These are phyloP conservation scores for Globisporangium nagaii DNA, from an alignment of 352 stramenopile genomes.

Conservation along the genomic window DNA sequence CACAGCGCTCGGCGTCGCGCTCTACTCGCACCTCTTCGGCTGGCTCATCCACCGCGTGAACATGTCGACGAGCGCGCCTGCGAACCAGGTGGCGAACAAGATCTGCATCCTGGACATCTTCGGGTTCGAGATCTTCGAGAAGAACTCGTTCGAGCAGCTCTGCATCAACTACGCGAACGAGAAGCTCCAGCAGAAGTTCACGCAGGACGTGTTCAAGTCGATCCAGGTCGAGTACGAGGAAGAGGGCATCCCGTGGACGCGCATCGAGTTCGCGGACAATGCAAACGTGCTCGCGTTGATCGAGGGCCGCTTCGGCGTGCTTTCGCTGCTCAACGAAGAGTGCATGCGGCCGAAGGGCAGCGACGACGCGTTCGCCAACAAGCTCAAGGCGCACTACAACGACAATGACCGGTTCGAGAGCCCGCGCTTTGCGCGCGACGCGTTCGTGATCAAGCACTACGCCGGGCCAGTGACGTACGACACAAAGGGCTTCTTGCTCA, in stretches of 20 bases:
- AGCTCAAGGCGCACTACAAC: conserved; percentile 84
- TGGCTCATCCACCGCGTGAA: conserved; percentile 93
- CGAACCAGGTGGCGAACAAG: conserved; percentile 54
- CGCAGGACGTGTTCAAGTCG: conserved; percentile 87
- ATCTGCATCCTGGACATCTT: conserved; percentile 97
- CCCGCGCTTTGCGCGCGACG: conserved; percentile 75
- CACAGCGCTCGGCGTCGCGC: conserved; percentile 69
- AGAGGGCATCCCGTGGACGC: conserved; percentile 90
- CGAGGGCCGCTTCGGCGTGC: conserved; percentile 82
- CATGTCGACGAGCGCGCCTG: conserved; percentile 57
- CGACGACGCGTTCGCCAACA: conserved; percentile 83
- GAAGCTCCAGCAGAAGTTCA: conserved; percentile 86
- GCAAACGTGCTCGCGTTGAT: conserved; percentile 88
- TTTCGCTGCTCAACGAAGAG: conserved; percentile 93
- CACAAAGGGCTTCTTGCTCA: conserved; percentile 91
- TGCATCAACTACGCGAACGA: conserved; percentile 85
- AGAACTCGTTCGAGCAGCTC: conserved; percentile 88
- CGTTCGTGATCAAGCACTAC: conserved; percentile 96
- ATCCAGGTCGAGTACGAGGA: conserved; percentile 95
- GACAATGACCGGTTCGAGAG: conserved; percentile 86
- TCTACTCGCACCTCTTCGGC: conserved; percentile 96
- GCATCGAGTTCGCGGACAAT: conserved; percentile 91
- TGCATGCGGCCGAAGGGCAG: conserved; percentile 87
- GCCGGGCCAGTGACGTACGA: conserved; percentile 95
- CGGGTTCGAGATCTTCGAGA: conserved; percentile 96